phyloP scores from a whole-genome alignment of 805 yeast genomes.

The Zygotorulaspora danielsina region DNA sequence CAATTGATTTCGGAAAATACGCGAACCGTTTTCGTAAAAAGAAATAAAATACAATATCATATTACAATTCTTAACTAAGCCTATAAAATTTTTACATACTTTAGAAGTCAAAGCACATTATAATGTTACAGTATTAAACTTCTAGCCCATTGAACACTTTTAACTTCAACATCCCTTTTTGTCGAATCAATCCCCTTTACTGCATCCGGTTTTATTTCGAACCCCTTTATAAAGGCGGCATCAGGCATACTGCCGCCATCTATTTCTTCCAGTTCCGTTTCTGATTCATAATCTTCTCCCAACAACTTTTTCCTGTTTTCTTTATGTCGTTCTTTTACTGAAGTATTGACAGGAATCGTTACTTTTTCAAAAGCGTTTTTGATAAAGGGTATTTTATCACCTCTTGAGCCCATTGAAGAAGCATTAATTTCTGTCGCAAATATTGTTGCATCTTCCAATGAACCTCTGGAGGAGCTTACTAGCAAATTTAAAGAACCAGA shows the following conservation, averaged over 20 bases:
- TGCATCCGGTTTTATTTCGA: slow-evolving; percentile 14
- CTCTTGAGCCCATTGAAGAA: slow-evolving; percentile 13
- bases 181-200: not conserved
- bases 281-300: slow-evolving; percentile 18
- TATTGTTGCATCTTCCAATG: slow-evolving; percentile 32
- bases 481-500: slow-evolving; percentile 23
- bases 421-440: slow-evolving; percentile 35
- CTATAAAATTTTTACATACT: too few species aligned
- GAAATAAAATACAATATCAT: too few species aligned
- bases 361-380: slow-evolving; percentile 26
- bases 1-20: not conserved
- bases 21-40: too few species aligned
- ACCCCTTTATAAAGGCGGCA: slow-evolving; percentile 33
- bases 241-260: slow-evolving; percentile 14
- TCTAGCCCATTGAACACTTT: slow-evolving; percentile 4
- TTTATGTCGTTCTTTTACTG: slow-evolving; percentile 27
- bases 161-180: not conserved
- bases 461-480: slow-evolving; percentile 31
- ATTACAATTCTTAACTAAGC: too few species aligned
- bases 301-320: slow-evolving; percentile 15
- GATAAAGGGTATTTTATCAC: slow-evolving; percentile 23
- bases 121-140: slow-evolving; percentile 1
- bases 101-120: not conserved
- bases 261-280: slow-evolving; percentile 6
- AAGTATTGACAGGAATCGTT: slow-evolving; percentile 32